These are phyloP conservation scores for Serendipita sp. DNA, from an alignment of 768 basidiomycete species.

Conservation along the genomic window DNA sequence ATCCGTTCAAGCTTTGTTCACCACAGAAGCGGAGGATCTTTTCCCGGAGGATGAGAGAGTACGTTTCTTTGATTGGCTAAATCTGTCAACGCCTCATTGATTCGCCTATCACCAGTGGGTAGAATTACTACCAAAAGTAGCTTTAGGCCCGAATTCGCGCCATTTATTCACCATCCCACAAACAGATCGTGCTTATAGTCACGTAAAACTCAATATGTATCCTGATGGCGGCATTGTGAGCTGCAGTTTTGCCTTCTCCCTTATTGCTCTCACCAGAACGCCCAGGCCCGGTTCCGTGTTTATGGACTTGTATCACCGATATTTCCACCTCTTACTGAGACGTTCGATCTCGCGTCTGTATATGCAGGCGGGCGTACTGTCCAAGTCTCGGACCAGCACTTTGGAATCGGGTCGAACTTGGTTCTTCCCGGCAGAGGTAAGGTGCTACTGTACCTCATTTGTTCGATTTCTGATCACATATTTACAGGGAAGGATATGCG, in stretches of 20 bases:
- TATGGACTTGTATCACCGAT: conserved; percentile 67
- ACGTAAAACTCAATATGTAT: conserved; percentile 86
- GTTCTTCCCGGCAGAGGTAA: conserved; percentile 76
- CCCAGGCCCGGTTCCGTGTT: conserved; percentile 78
- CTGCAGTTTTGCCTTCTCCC: conserved; percentile 13
- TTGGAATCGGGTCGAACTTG: conserved; percentile 79
- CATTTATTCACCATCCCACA: conserved; percentile 70
- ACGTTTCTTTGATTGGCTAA: conserved; percentile 18
- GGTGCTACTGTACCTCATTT: conserved; percentile 10
- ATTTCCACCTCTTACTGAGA: conserved; percentile 30
- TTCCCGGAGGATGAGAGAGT: conserved; percentile 38
- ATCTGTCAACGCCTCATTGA: neutral
- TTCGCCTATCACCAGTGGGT: conserved; percentile 44
- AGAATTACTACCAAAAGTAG: conserved; percentile 57
- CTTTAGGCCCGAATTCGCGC: conserved; percentile 68
- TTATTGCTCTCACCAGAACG: conserved; percentile 7
- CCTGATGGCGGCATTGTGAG: conserved; percentile 94
- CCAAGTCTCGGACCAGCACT: conserved; percentile 85
- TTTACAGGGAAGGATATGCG: conserved; percentile 74
- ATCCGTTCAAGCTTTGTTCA: conserved; percentile 42
- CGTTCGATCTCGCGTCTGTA: conserved; percentile 81
- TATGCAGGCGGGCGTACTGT: conserved; percentile 79
- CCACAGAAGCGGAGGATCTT: conserved; percentile 20
- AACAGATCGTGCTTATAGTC: conserved; percentile 37
- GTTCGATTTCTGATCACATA: neutral